phyloP scores from a whole-genome alignment of 2,329 filamentous ascomycete species.

The Grosmannia serpens region DNA sequence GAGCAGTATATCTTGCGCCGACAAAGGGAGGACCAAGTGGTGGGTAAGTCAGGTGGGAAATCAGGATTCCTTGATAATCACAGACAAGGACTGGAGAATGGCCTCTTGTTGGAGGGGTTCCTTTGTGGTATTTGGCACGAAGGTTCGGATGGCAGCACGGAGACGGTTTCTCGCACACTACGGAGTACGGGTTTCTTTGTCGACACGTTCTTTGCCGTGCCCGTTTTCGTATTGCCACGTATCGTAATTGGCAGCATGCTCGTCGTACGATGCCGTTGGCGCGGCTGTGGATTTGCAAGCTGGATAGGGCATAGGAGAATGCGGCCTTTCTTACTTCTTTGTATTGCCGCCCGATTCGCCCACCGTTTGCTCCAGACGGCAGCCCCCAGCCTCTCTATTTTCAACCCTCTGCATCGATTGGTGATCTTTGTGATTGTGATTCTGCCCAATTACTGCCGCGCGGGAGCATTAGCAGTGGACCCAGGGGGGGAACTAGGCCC shows the following conservation, averaged over 20 bases:
- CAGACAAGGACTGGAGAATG: not conserved
- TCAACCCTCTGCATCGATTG: not conserved
- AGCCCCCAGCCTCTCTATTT: not conserved
- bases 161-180: no score
- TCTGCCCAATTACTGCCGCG: conserved; percentile 1
- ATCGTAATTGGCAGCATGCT: not conserved
- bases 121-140: not conserved
- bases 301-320: not conserved
- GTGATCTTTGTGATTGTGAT: not conserved
- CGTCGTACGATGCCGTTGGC: not conserved
- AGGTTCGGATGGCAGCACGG: no score
- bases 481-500: not conserved
- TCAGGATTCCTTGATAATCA: not conserved
- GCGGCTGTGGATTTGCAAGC: not conserved
- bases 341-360: not conserved
- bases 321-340: not conserved
- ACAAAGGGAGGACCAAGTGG: not conserved
- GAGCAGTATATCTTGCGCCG: not conserved
- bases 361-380: not conserved
- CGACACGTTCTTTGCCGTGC: not conserved
- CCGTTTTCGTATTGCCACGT: not conserved
- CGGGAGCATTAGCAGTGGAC: not conserved
- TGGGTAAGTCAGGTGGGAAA: not conserved
- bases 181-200: not conserved
- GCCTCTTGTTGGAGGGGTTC: not conserved